Evolutionary conservation across 2,329 filamentous ascomycete genomes (phyloP).

Genomic region (Penicillium sp.): DNA sequence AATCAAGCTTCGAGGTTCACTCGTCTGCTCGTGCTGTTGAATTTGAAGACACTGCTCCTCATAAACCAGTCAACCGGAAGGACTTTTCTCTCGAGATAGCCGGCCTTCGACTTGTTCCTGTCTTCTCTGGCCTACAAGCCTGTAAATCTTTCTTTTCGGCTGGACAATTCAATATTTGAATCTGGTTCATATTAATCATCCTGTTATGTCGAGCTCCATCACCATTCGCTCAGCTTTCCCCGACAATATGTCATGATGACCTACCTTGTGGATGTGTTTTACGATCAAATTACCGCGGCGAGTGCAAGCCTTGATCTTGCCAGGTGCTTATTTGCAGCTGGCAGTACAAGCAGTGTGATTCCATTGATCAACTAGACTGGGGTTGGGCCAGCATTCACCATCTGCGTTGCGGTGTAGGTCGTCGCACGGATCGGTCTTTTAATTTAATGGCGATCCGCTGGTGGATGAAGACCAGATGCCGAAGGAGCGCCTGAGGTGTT

Average conservation of each 20-base stretch:
- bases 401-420: conserved; percentile 50
- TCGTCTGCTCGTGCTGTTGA: neutral
- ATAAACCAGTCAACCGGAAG: neutral
- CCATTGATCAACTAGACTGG: conserved; percentile 55
- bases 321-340: conserved; percentile 57
- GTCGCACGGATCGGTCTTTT: conserved; percentile 51
- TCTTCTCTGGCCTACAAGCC: conserved; percentile 51
- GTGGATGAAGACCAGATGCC: conserved; percentile 39
- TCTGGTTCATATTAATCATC: conserved; percentile 53
- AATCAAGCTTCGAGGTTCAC: conserved; percentile 32
- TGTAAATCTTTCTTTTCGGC: conserved; percentile 56
- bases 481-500: neutral
- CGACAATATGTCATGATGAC: conserved; percentile 54
- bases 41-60: neutral
- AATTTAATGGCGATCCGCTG: conserved; percentile 51
- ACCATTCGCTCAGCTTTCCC: conserved; percentile 57
- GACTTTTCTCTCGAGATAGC: conserved; percentile 56
- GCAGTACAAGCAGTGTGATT: conserved; percentile 55
- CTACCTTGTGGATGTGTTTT: conserved; percentile 59
- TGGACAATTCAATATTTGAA: conserved; percentile 55
- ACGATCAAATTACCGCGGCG: conserved; percentile 54
- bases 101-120: conserved; percentile 54
- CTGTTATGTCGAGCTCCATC: conserved; percentile 56
- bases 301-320: conserved; percentile 59
- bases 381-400: conserved; percentile 53